phyloP scores from a whole-genome alignment of 495 filamentous ascomycete species.

The Penicillium longicatenatum region DNA sequence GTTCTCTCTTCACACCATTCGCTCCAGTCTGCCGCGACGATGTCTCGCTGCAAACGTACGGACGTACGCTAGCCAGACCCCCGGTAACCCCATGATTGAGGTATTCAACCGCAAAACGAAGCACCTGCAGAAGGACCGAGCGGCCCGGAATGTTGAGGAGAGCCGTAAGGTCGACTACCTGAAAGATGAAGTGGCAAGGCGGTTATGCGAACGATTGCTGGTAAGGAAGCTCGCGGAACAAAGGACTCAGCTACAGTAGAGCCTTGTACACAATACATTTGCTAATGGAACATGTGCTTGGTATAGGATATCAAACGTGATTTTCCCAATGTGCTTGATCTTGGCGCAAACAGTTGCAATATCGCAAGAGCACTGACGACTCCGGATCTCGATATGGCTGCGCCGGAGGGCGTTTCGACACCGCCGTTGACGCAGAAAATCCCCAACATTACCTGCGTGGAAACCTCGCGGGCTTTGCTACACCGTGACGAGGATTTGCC shows the following conservation, averaged over 20 bases:
- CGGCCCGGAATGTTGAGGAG: slow-evolving; percentile 66
- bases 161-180: slow-evolving; percentile 87
- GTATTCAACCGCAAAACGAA: slow-evolving; percentile 91
- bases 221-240: slow-evolving; percentile 44
- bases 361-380: slow-evolving; percentile 77
- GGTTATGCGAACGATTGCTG: slow-evolving; percentile 84
- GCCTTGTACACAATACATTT: too few species aligned
- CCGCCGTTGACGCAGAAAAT: slow-evolving; percentile 69
- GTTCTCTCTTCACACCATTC: slow-evolving; percentile 33
- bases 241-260: slow-evolving; percentile 1
- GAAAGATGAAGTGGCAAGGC: slow-evolving; percentile 83
- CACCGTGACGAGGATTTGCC: slow-evolving; percentile 76
- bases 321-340: slow-evolving; percentile 84
- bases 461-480: slow-evolving; percentile 75
- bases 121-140: slow-evolving; percentile 86
- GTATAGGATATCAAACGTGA: slow-evolving; percentile 84
- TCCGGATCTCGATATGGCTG: slow-evolving; percentile 56
- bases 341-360: slow-evolving; percentile 95
- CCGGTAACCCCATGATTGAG: slow-evolving; percentile 74
- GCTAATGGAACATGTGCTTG: not conserved
- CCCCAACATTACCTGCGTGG: slow-evolving; percentile 71
- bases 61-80: slow-evolving; percentile 72
- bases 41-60: slow-evolving; percentile 33
- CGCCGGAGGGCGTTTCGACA: slow-evolving; percentile 52
- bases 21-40: slow-evolving; percentile 21